Base-by-base conservation (phyloP, 495 filamentous ascomycete species). In the Xanthoparmelia taractica region DNA sequence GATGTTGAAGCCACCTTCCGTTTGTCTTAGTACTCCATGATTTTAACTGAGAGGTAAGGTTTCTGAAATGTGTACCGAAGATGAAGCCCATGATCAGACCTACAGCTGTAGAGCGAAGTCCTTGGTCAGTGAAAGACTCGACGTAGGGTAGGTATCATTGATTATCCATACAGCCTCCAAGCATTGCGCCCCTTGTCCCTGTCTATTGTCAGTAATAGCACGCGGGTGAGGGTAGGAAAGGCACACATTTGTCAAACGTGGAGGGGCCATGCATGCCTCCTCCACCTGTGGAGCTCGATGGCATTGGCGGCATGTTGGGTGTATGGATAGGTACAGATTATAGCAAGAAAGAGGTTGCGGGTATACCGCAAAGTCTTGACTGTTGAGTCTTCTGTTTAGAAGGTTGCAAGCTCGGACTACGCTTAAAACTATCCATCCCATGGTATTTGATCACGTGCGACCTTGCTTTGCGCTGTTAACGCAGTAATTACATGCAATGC, bases 151-250 rank as follows among this genome's bases (percentile, higher is more conserved):
- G 47, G 61, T 33, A 41, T 38, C 41, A 27, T 23, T 23, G 31
- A 29, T 2, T 2, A 29, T 12, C 82, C 91, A 62, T 88, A 96
- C 93, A 92, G 61, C 91, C 90, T 64, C 94, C 94, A 90, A 97
- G 96, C 87, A 98, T 84, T 62, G 87, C 91, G 63, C 94, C 94
- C 90, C 97, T 95, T 80, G 95, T 97, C 76, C 93, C 94, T 98
- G 67, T 61, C 64, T 52, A 33, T 15, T 54, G 60, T 67, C 73
- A 79, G 67, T 72, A 68, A 63, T 59, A 34, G 63, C 50, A n/a
- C 50, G 10, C 10, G 29, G 29, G 7, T 20, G 17, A 54, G 17
- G 27, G 17, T 33, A 33, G 50, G 20, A 6, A 54, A 7, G 29
- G 82, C 86, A 67, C 82, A 97, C 94, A 85, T 77, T 98, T 98